Evolutionary conservation across 2,329 filamentous ascomycete species (phyloP).

Genomic region (Trichoderma sp.): DNA sequence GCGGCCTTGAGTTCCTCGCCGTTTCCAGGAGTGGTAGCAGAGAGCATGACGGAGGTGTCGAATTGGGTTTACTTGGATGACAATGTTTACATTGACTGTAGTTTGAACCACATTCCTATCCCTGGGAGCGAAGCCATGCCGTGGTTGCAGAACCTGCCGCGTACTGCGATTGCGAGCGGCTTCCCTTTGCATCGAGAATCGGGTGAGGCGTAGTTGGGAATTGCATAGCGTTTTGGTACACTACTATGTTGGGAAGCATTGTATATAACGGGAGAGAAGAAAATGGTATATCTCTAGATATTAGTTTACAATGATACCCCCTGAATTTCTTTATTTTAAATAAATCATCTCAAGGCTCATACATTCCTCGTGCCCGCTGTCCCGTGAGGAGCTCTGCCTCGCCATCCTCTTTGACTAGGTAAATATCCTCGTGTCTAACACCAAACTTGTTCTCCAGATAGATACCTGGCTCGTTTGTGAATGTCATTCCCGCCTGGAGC

Average conservation of each 20-base stretch:
- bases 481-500: constrained; percentile 57
- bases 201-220: neutral
- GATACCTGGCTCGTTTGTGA: constrained; percentile 62
- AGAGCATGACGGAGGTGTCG: constrained; percentile 32
- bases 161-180: constrained; percentile 34
- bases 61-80: constrained; percentile 34
- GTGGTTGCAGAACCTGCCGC: constrained; percentile 32
- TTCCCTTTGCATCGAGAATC: constrained; percentile 28
- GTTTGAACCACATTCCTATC: constrained; percentile 32
- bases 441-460: constrained; percentile 60
- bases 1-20: constrained; percentile 36
- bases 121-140: constrained; percentile 27
- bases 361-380: constrained; percentile 48
- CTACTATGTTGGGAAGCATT: neutral
- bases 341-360: constrained; percentile 42
- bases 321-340: neutral
- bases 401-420: constrained; percentile 52
- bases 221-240: neutral
- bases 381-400: constrained; percentile 56
- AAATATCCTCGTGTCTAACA: constrained; percentile 60
- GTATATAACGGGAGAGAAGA: neutral
- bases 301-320: constrained; percentile 21
- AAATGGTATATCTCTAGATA: constrained; percentile 11
- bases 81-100: constrained; percentile 36
- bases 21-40: constrained; percentile 31